phyloP scores from a whole-genome alignment of 139 green algal species.

The Zygnema circumcarinatum region DNA sequence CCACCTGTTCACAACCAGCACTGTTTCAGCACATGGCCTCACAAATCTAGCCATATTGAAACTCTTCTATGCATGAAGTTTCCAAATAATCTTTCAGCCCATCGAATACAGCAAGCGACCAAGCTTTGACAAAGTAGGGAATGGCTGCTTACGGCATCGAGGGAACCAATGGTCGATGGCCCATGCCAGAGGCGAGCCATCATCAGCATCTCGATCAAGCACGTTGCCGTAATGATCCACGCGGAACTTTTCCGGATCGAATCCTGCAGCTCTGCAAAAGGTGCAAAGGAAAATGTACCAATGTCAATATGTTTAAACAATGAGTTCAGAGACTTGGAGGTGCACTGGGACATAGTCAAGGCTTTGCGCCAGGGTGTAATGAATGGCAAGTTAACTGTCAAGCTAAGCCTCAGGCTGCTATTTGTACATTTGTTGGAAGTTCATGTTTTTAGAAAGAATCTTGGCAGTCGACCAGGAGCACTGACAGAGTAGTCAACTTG shows the following conservation, averaged over 20 bases:
- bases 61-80: no score
- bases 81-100: no score
- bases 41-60: no score
- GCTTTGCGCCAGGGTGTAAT: no score
- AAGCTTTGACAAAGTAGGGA: no score
- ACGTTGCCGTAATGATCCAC: background rate
- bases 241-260: background rate
- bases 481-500: background rate
- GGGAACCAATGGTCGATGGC: background rate
- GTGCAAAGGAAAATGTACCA: background rate
- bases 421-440: no score
- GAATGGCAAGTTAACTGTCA: background rate
- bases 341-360: background rate
- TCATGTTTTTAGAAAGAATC: no score
- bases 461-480: background rate
- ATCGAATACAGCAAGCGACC: no score
- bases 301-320: background rate
- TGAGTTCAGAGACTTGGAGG: background rate
- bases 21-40: no score
- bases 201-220: background rate
- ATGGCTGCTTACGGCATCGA: background rate
- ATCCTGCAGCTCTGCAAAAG: background rate
- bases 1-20: no score
- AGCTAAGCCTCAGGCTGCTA: no score
- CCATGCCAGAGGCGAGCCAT: background rate